Conservation (phyloP, 352 stramenopile genomes). For the Lagenidium sp. region DNA sequence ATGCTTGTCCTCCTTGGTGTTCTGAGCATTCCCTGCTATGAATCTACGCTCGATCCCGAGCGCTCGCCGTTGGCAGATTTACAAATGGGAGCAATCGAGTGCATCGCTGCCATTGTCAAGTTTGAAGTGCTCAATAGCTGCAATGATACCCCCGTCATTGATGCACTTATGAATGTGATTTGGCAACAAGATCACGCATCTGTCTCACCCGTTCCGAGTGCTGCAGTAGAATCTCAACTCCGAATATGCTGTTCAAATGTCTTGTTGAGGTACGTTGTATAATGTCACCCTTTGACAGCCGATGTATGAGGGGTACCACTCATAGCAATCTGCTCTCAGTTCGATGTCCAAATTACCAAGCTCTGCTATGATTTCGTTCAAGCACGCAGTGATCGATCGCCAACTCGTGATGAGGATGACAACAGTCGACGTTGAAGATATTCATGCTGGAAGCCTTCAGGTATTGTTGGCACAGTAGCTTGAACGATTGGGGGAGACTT, state of each 20-base stretch:
- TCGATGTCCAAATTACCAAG: no score
- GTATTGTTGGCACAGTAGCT: no score
- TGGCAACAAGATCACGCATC: neutral
- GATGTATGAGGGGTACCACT: no score
- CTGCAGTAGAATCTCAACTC: conserved; percentile 23
- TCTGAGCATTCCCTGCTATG: conserved; percentile 26
- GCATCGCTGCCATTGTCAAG: conserved; percentile 33
- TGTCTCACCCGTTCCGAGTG: no score
- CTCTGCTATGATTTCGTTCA: no score
- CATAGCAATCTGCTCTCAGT: no score
- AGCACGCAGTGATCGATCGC: no score
- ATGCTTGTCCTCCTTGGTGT: no score
- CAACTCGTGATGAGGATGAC: no score
- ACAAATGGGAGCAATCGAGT: conserved; percentile 66
- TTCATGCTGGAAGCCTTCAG: conserved; percentile 11
- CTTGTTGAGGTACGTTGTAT: conserved; percentile 33
- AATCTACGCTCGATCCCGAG: conserved; percentile 8
- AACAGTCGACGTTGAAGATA: no score
- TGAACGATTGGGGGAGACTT: no score
- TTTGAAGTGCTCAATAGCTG: neutral
- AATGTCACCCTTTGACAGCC: no score
- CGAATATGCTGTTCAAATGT: conserved; percentile 61
- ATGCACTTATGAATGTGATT: neutral
- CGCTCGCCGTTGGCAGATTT: conserved; percentile 41
- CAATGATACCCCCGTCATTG: neutral